These are phyloP conservation scores for Pittosporum tobira DNA, from an alignment of 129 eudicot species.

Conservation along the genomic window DNA sequence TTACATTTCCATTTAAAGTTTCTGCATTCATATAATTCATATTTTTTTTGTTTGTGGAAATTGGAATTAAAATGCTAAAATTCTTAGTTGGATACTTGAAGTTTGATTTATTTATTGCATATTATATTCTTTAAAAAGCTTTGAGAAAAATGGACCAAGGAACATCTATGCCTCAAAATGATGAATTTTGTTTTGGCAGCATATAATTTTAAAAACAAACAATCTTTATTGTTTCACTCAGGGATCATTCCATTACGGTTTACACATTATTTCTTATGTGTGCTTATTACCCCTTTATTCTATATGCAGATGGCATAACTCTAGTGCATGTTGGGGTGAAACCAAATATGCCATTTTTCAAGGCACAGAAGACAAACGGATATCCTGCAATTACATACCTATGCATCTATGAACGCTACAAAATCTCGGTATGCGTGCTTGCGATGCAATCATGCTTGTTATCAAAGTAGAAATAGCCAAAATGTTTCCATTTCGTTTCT, in stretches of 20 bases:
- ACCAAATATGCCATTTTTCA: slow-evolving; percentile 57
- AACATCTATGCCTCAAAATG: too few species aligned
- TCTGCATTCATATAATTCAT: too few species aligned
- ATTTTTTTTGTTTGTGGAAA: too few species aligned
- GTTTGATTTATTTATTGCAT: too few species aligned
- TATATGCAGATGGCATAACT: slow-evolving; percentile 50
- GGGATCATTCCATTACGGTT: not conserved
- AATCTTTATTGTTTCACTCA: not conserved
- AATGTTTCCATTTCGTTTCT: not conserved
- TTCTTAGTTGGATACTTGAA: too few species aligned
- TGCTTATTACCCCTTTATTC: not conserved
- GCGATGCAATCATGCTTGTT: not conserved
- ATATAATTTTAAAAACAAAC: not conserved
- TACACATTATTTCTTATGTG: not conserved
- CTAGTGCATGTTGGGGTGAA: slow-evolving; percentile 61
- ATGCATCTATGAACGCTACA: slow-evolving; percentile 58
- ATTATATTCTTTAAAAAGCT: too few species aligned
- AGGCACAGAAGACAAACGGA: slow-evolving; percentile 15
- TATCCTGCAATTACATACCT: slow-evolving; percentile 55
- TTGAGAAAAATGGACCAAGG: too few species aligned
- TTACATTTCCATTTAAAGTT: too few species aligned
- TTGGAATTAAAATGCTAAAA: too few species aligned
- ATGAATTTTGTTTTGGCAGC: not conserved
- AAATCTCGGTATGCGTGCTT: slow-evolving; percentile 58
- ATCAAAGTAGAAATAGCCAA: not conserved